These are phyloP conservation scores for Datura wrightii DNA, from an alignment of 257 asterid genomes.

Conservation along the genomic window DNA sequence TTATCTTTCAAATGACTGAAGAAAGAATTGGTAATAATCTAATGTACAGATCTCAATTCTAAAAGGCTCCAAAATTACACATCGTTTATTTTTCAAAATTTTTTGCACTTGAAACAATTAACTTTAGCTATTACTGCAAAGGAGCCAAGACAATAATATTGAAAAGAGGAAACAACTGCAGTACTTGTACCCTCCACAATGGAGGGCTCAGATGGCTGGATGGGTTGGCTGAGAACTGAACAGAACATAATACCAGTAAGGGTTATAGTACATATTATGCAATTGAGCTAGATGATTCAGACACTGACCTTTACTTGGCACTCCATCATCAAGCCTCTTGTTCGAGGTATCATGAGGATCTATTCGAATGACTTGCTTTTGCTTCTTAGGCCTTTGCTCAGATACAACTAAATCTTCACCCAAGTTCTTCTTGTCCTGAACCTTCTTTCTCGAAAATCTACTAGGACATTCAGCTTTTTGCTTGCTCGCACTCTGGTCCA, in stretches of 20 bases:
- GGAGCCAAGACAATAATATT: background rate
- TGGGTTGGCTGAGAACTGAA: background rate
- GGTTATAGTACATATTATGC: background rate
- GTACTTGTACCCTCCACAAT: background rate
- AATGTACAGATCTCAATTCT: background rate
- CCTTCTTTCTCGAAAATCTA: slow-evolving; percentile 51
- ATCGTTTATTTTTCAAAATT: background rate
- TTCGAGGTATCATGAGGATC: slow-evolving; percentile 85
- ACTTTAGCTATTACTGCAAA: background rate
- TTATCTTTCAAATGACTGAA: background rate
- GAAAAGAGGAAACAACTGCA: background rate
- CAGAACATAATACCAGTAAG: background rate
- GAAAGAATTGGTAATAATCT: background rate
- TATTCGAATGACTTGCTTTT: slow-evolving; percentile 65
- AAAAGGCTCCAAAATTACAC: background rate
- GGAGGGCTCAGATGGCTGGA: background rate
- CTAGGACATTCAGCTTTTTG: slow-evolving; percentile 38
- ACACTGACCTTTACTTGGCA: slow-evolving; percentile 56
- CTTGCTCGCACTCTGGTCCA: slow-evolving; percentile 41
- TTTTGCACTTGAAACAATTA: background rate
- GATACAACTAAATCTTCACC: slow-evolving; percentile 43
- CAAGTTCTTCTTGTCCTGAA: slow-evolving; percentile 46
- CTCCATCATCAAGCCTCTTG: slow-evolving; percentile 81
- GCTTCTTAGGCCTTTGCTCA: slow-evolving; percentile 65
- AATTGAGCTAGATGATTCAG: background rate